Base-by-base conservation (phyloP, 2,329 filamentous ascomycete genomes). In the Apiospora arundinis region DNA sequence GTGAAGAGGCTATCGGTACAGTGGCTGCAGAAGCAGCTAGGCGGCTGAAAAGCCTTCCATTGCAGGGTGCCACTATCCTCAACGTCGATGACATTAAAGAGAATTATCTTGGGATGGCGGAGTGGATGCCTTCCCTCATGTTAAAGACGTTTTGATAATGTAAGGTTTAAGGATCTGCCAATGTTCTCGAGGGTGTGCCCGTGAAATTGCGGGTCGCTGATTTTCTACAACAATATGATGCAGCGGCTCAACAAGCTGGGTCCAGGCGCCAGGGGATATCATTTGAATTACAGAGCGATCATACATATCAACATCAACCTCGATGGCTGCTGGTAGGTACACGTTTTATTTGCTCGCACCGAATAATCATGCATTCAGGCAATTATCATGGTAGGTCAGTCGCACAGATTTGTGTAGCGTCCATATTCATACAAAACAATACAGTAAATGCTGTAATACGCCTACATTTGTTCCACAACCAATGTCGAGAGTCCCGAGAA, bases 11-110 rank as follows among this genome's bases (percentile, higher is more conserved):
- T 46, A 23, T 18, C 65, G 40, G n/a, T 6, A 44, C 42, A 49
- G 67, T 44, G 45, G 48, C 67, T 21, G 67, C 48, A 28, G 69
- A 45, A 63, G 74, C 67, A 56, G 72, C 69, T 66, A 67, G 45
- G 21, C 69, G 71, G 67, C 72, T 8, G 71, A 44, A 68, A 69
- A 77, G 75, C 71, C 74, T 70, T 75, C 73, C 77, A 78, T 76
- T 75, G 72, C 71, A 73, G 77, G 75, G 74, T 71, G 72, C 73
- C 69, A 72, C 70, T 71, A 72, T 70, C 70, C 75, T 77, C 65
- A 70, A 65, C 74, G 78, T 72, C 72, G 60, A 70, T 73, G 65
- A 63, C 56, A 63, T 63, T 37, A 23, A 40, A n/a, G 16, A 40
- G 28, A 4, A 32, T 63, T 63, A 40, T 63, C 28, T 63, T 63